Evolutionary conservation across 306 rosid species (phyloP), one percentile per base, ranked within the genome.

Genomic region (Styphnolobium japonicum): DNA sequence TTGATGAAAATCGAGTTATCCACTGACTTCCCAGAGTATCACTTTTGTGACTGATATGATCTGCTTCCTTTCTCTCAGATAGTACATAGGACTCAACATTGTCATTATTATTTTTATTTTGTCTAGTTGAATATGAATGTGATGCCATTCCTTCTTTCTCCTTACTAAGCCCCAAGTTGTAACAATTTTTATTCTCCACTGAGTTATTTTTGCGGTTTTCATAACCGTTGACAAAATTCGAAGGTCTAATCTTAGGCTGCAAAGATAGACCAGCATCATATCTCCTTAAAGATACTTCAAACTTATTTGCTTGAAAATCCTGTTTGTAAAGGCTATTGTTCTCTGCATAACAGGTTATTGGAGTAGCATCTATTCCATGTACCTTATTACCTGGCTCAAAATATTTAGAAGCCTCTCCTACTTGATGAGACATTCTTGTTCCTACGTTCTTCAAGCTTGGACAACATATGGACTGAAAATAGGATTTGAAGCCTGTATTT

Each of bases 1-100:
- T 91, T 46, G 85, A 63, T 34, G 76, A 82, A 57, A 93, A 89
- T 15, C 92, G 86, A 80, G 87, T 88, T 79, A 91, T 84, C 98
- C 97, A 89, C 71, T 76, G 42, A 82, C 88, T 90, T 85, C 53
- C 79, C 45, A 77, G 53, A 34, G 78, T 81, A 57, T 71, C 83
- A 29, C 78, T 86, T 68, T 73, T 76, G 77, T 18, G 68, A 77
- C 57, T 23, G 56, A 51, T 21, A 15, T 58, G 63, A 3, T 68
- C 66, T 33, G 81, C 56, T 34, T 57, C 79, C 80, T 72, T 87
- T 36, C 61, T 81, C 67, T 76, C 78, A 40, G 68, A 65, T 27
- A 45, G 67, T 40, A 14, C 74, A 22, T 60, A 80, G 52, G 82
- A 73, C 56, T 79, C 87, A 76, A 66, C 46, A 49, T 84, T 82